Evolutionary conservation across 2,329 filamentous ascomycete species (phyloP).

Genomic region (Alternaria arborescens): DNA sequence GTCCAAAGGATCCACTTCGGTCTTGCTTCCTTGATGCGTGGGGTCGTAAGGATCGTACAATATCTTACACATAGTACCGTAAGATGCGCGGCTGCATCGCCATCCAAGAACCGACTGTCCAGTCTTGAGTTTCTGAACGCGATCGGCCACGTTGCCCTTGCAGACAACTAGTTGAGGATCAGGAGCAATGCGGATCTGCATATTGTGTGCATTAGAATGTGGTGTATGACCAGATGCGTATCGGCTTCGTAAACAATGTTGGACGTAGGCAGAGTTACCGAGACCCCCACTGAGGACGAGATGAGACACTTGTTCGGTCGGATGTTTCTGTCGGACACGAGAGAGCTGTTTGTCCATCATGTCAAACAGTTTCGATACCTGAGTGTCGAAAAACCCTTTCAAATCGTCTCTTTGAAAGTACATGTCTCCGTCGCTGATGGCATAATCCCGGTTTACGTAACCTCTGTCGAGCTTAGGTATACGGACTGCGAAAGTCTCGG

Average conservation of each 20-base stretch:
- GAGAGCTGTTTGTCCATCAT: slow-evolving; percentile 45
- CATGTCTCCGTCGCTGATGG: slow-evolving; percentile 32
- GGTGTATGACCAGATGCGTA: slow-evolving; percentile 36
- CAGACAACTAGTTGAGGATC: slow-evolving; percentile 65
- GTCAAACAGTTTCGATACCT: slow-evolving; percentile 36
- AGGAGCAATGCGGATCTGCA: slow-evolving; percentile 47
- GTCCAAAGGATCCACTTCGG: slow-evolving; percentile 40
- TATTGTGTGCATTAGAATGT: slow-evolving; percentile 27
- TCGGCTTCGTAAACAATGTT: slow-evolving; percentile 41
- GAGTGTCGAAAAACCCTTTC: slow-evolving; percentile 28
- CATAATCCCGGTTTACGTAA: slow-evolving; percentile 23
- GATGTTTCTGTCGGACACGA: slow-evolving; percentile 35
- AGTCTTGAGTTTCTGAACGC: slow-evolving; percentile 57
- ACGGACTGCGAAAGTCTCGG: slow-evolving; percentile 39
- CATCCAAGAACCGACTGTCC: slow-evolving; percentile 54
- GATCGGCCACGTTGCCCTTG: slow-evolving; percentile 58
- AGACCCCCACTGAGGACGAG: slow-evolving; percentile 55
- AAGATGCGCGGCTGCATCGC: slow-evolving; percentile 48
- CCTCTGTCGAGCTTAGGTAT: slow-evolving; percentile 38
- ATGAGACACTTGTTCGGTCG: slow-evolving; percentile 41
- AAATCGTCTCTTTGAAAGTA: slow-evolving; percentile 30
- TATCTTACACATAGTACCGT: slow-evolving; percentile 50
- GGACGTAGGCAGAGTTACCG: slow-evolving; percentile 54
- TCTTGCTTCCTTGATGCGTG: slow-evolving; percentile 30
- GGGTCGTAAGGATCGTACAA: slow-evolving; percentile 44